Conservation (phyloP, 352 stramenopile species). For the Pythium coloratum region DNA sequence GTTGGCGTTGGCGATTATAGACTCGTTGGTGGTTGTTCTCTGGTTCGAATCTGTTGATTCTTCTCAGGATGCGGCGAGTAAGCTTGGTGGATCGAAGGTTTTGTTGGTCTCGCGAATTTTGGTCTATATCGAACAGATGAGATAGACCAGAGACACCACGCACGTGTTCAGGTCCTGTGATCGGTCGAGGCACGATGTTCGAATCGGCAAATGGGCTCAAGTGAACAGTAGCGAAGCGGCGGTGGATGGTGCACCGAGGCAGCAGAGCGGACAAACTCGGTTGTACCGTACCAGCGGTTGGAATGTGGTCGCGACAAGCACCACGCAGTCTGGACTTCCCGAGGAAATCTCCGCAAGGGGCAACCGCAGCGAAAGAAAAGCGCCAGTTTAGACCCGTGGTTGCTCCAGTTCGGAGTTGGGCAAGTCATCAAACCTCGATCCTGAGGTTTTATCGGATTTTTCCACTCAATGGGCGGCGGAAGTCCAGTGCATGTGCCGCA, state of each 20-base stretch:
- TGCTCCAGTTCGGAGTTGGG: background rate
- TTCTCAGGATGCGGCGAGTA: background rate
- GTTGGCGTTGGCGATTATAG: constrained; percentile 7
- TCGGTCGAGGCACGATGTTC: background rate
- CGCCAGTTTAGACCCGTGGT: background rate
- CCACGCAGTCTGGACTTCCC: background rate
- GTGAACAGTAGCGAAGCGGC: background rate
- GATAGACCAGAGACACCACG: constrained; percentile 3
- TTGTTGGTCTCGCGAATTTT: background rate
- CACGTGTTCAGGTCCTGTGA: background rate
- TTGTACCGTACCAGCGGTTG: constrained; percentile 2
- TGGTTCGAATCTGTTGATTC: background rate
- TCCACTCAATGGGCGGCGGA: background rate
- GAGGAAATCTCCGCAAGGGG: constrained; percentile 2
- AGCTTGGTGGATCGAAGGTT: background rate
- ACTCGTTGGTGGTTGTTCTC: background rate
- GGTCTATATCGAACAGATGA: constrained; percentile 6
- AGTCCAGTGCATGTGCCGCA: background rate
- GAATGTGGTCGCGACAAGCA: background rate
- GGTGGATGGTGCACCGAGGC: background rate
- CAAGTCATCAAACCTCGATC: background rate
- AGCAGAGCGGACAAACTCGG: background rate
- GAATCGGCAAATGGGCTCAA: background rate
- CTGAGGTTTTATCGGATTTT: background rate
- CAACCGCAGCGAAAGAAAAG: constrained; percentile 4